Evolutionary conservation across 1,284 basidiomycete species (phyloP), one percentile per base, ranked within the genome.

Genomic region (Ustilago cynodontis): DNA sequence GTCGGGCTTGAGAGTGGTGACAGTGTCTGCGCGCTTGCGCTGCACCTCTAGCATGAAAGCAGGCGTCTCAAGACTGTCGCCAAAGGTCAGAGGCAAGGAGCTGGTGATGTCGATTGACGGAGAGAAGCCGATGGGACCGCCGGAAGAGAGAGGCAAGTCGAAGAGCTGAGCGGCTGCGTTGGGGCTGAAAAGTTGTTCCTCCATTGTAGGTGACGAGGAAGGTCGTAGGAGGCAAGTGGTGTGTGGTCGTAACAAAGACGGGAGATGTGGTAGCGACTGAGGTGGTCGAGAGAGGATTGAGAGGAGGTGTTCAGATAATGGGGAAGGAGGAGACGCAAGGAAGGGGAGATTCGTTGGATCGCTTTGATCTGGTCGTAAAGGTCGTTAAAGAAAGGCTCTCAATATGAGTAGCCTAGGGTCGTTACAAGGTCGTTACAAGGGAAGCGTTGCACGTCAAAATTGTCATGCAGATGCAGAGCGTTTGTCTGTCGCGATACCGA

Each of bases 1-100:
- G 70, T 67, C 67, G 49, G 74, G 67, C 71, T 79, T 78, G 67
- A 78, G 72, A 5, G 68, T 76, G 59, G 78, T 71, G 65, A 65
- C 41, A 31, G 76, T 77, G 59, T 79, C 77, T 59, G 73, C 75
- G 20, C 75, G 73, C 67, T 70, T 72, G 39, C 71, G 68, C 58
- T 78, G 77, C 5, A 73, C 53, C 68, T 76, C 70, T 18, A 70
- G 59, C 61, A 77, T 61, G 64, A 79, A 79, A 29, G 71, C 64
- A 18, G 77, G 59, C 0, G 70, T 56, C 18, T 66, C 70, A 49
- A 73, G 16, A n/a, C 22, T 45, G 33, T 78, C 58, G 67, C 70
- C 65, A 39, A 77, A 66, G 50, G 70, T 67, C 56, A 72, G 67
- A 14, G 70, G 70, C 35, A 76, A 64, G 10, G 60, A 52, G 64